Base-by-base conservation (phyloP, 495 filamentous ascomycete species). In the Mycothermus thermophilus region DNA sequence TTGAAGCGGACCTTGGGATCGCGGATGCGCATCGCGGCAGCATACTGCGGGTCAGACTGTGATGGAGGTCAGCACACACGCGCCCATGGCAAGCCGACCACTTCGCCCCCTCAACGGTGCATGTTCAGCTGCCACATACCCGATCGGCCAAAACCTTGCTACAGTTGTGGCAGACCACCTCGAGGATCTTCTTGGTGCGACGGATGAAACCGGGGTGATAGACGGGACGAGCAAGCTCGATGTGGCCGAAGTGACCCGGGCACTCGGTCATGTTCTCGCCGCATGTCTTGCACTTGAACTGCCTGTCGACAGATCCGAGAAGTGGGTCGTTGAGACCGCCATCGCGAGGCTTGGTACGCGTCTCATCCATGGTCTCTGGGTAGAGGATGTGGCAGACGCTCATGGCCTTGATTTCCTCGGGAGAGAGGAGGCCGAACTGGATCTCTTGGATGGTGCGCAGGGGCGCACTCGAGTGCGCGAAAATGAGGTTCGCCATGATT, bases 311-410 rank as follows among this genome's bases (percentile, higher is more conserved):
- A 17, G 90, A 90, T 31, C 90, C 90, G 11, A 99, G 74, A 41
- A 79, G 80, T 13, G 88, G 84, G 54, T 99, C 90, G 52, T 95
- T 95, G 34, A 95, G 63, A 44, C 90, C 90, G 50, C 77, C 75
- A 17, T 85, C 78, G 42, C 92, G 80, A 27, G 90, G 90, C 42
- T 79, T 77, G 40, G 80, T 78, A 38, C 81, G 76, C 47, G 79
- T 78, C 57, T 96, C 92, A 48, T 99, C 90, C 92, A 96, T 93
- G 7, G 90, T 96, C 69, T 99, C 90, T 1, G 90, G 86, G 50
- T 95, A 94, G 54, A 83, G 67, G 41, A 99, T 84, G 48, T 86
- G 80, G 20, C 74, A 77, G 30, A 95, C 87, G 62, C 86, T 94
- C 84, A 93, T 87, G 40, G 75, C 80, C 65, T 96, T 96, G 62